These are phyloP conservation scores for Fusarium burgessii DNA, from an alignment of 2,329 filamentous ascomycete species.

Conservation along the genomic window DNA sequence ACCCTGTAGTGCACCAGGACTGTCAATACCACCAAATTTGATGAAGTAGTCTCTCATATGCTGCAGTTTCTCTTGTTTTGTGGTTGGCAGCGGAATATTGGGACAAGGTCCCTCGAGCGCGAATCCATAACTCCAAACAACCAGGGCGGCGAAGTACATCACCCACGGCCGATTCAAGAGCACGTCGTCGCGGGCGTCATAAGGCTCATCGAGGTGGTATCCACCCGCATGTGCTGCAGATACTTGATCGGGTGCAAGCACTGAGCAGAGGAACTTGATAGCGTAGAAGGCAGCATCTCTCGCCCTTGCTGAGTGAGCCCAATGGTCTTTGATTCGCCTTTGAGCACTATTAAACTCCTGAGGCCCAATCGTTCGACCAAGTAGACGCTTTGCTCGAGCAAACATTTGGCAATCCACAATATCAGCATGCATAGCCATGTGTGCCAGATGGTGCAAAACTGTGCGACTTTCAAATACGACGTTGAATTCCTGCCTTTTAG, in stretches of 20 bases:
- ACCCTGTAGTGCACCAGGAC: constrained; percentile 81
- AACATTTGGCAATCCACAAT: constrained; percentile 98
- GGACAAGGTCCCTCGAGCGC: constrained; percentile 85
- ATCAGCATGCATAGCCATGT: constrained; percentile 98
- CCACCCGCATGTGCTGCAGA: constrained; percentile 54
- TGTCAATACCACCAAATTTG: constrained; percentile 76
- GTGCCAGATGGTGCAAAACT: constrained; percentile 91
- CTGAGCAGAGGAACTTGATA: constrained; percentile 86
- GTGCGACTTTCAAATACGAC: constrained; percentile 87
- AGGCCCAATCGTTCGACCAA: constrained; percentile 85
- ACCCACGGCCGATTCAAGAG: constrained; percentile 95
- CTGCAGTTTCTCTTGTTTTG: constrained; percentile 73
- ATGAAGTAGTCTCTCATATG: constrained; percentile 86
- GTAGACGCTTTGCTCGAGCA: constrained; percentile 84
- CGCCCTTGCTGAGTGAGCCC: constrained; percentile 89
- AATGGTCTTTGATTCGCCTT: constrained; percentile 85
- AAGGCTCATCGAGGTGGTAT: constrained; percentile 64
- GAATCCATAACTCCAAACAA: constrained; percentile 96
- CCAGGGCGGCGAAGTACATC: constrained; percentile 89
- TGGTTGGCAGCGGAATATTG: constrained; percentile 63
- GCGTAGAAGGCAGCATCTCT: constrained; percentile 94
- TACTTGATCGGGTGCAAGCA: constrained; percentile 70
- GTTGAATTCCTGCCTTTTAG: constrained; percentile 71
- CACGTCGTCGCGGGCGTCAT: constrained; percentile 88
- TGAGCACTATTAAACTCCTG: constrained; percentile 85